phyloP scores from a whole-genome alignment of 192 early-diverging fungal genomes.

The Spizellomyces punctatus region DNA sequence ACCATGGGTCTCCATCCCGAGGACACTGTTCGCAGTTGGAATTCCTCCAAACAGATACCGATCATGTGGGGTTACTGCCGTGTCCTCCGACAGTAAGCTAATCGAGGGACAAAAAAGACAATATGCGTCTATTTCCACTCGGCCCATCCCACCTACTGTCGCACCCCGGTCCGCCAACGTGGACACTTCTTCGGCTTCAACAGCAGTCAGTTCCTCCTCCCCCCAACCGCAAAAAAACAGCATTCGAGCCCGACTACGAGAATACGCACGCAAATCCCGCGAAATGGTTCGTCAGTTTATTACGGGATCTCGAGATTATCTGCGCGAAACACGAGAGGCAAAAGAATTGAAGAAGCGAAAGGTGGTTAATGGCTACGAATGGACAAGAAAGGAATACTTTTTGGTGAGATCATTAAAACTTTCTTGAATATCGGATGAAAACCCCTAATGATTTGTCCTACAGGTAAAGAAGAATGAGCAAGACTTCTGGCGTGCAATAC shows the following conservation, averaged over 20 bases:
- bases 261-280: conserved; percentile 7
- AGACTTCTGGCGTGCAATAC: conserved; percentile 30
- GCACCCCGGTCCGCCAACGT: no score
- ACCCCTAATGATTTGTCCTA: neutral
- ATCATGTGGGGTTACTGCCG: no score
- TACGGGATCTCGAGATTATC: conserved; percentile 13
- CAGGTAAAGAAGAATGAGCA: conserved; percentile 29
- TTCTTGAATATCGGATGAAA: neutral
- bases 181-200: no score
- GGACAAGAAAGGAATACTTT: conserved; percentile 28
- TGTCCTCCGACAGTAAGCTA: no score
- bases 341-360: conserved; percentile 27
- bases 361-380: conserved; percentile 19
- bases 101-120: no score
- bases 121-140: no score
- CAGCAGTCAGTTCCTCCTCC: conserved; percentile 1
- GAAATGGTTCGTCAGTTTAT: conserved; percentile 25
- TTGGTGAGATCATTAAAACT: neutral
- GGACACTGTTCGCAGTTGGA: no score
- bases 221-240: neutral
- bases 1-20: no score
- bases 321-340: conserved; percentile 16
- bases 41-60: no score
- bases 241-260: neutral
- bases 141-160: no score